Evolutionary conservation across 1,139 yeast genomes (phyloP).

Genomic region (Kazachstania sp.): DNA sequence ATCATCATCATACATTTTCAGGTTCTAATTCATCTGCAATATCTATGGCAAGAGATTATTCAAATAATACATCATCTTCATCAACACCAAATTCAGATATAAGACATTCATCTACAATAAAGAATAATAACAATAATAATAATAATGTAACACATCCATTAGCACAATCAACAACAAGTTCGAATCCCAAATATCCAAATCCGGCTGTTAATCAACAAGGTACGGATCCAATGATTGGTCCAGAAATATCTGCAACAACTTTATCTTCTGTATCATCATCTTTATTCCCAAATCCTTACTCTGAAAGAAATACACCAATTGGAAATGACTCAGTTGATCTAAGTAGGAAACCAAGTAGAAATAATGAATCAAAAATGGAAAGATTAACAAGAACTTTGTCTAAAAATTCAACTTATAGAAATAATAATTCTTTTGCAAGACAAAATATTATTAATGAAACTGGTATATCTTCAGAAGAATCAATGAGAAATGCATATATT

Average conservation of each 20-base stretch:
- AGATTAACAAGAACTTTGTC: not conserved
- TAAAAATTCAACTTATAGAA: not conserved
- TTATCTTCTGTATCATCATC: not conserved
- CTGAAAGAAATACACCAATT: not conserved
- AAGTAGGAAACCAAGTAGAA: not conserved
- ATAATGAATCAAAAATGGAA: not conserved
- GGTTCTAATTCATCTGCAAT: not conserved
- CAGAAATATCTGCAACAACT: not conserved
- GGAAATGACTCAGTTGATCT: not conserved
- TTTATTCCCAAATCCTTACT: not conserved
- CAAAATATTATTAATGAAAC: not conserved
- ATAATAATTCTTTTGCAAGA: not conserved
- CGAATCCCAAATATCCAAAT: slow-evolving; percentile 1
- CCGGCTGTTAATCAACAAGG: not conserved
- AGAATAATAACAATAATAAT: not conserved
- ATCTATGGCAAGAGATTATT: not conserved
- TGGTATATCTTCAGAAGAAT: not conserved
- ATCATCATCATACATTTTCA: slow-evolving; percentile 1
- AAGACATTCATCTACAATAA: not conserved
- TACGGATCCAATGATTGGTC: not conserved
- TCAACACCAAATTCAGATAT: not conserved
- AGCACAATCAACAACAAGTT: not conserved
- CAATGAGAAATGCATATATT: not conserved
- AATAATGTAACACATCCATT: not conserved
- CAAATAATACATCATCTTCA: not conserved